phyloP scores from a whole-genome alignment of 108 stramenopile genomes.

The Nannochloropsis salina region DNA sequence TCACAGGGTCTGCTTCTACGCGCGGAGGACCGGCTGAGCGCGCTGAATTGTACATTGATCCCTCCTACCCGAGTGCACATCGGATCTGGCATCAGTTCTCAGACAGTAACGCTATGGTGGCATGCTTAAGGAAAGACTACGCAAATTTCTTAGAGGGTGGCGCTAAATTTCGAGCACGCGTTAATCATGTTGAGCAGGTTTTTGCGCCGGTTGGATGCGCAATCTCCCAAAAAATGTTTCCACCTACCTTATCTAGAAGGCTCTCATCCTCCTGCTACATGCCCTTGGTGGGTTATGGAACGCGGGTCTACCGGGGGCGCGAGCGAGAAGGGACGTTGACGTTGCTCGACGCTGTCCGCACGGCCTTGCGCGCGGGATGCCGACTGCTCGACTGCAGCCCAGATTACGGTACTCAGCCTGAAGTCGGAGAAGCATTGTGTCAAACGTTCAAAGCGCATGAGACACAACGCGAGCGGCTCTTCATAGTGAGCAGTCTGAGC shows the following conservation, averaged over 20 bases:
- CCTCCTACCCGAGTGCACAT: slow-evolving; percentile 4
- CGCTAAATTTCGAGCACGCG: neutral
- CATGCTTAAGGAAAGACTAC: neutral
- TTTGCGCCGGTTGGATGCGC: neutral
- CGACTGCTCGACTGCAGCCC: slow-evolving; percentile 11
- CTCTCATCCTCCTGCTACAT: neutral
- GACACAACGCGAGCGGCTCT: neutral
- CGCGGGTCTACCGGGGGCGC: neutral
- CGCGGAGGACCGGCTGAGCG: neutral
- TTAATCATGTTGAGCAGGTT: slow-evolving; percentile 1
- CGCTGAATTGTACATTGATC: slow-evolving; percentile 3
- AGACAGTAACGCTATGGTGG: neutral
- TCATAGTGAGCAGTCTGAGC: neutral
- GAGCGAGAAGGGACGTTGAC: neutral
- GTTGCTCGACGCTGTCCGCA: neutral
- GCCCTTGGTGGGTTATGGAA: neutral
- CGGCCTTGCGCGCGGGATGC: slow-evolving; percentile 15
- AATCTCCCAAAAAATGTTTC: neutral
- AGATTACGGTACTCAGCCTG: neutral
- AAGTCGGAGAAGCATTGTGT: neutral
- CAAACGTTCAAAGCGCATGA: neutral
- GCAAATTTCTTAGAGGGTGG: slow-evolving; percentile 14
- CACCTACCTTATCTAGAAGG: neutral
- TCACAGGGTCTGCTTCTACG: neutral
- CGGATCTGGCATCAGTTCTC: neutral